Evolutionary conservation across 2,329 filamentous ascomycete species (phyloP).

Genomic region (Alternaria rosae): DNA sequence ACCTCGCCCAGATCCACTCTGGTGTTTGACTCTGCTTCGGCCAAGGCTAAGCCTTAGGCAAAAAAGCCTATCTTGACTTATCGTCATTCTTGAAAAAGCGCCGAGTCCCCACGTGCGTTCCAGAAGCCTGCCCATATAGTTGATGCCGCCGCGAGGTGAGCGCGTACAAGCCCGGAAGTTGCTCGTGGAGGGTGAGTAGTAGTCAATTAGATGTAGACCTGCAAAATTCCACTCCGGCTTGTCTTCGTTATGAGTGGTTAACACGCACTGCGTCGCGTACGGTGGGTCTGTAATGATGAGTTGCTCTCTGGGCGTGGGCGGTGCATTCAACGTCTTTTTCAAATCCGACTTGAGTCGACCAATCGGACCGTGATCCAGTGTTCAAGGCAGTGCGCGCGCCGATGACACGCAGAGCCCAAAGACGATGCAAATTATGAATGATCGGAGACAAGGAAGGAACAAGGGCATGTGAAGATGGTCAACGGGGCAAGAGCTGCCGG

Average conservation of each 20-base stretch:
- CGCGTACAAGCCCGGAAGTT: constrained; percentile 1
- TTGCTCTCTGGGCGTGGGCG: constrained; percentile 7
- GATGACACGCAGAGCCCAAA: constrained; percentile 4
- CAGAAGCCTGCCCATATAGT: constrained; percentile 1
- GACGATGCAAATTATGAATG: constrained; percentile 4
- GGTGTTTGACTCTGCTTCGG: constrained; percentile 27
- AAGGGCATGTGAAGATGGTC: not conserved
- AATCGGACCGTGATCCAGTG: constrained; percentile 5
- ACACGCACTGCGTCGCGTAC: constrained; percentile 1
- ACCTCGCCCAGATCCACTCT: constrained; percentile 25
- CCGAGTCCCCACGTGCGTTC: constrained; percentile 8
- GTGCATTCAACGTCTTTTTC: constrained; percentile 5
- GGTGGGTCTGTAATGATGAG: constrained; percentile 7
- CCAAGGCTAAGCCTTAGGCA: constrained; percentile 34
- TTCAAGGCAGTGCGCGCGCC: not conserved
- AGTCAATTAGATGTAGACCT: not conserved
- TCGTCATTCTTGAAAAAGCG: constrained; percentile 10
- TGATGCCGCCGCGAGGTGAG: constrained; percentile 3
- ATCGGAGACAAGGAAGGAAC: not conserved
- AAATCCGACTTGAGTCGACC: not conserved
- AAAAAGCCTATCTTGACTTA: constrained; percentile 27
- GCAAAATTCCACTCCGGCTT: not conserved
- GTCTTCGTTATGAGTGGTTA: not conserved
- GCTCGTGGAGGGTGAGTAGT: not conserved
- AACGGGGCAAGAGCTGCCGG: constrained; percentile 3